phyloP scores from a whole-genome alignment of 2,329 filamentous ascomycete species.

The Pyrenophora graminea region DNA sequence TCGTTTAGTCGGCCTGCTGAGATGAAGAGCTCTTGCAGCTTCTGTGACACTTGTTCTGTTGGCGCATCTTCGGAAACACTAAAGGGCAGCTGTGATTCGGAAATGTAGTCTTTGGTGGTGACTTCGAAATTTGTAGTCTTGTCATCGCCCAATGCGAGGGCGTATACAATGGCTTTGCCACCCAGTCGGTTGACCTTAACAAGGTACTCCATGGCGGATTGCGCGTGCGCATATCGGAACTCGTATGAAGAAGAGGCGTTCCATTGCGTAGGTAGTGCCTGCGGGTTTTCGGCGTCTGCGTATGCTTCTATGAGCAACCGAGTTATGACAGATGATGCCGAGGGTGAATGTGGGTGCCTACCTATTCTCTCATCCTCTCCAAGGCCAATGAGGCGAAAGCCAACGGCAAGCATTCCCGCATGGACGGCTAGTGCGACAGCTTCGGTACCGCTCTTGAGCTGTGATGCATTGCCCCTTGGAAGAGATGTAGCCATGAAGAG shows the following conservation, averaged over 20 bases:
- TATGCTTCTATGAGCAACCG: conserved; percentile 55
- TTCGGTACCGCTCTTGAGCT: conserved; percentile 73
- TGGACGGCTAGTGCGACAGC: conserved; percentile 83
- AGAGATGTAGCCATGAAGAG: conserved; percentile 51
- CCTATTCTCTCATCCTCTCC: conserved; percentile 77
- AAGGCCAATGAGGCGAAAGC: conserved; percentile 82
- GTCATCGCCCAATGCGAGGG: conserved; percentile 78
- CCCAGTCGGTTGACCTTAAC: conserved; percentile 82
- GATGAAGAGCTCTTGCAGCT: conserved; percentile 68
- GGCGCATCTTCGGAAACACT: conserved; percentile 55
- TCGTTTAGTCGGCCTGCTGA: conserved; percentile 69
- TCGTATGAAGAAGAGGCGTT: conserved; percentile 73
- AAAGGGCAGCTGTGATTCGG: conserved; percentile 61
- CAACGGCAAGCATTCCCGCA: conserved; percentile 77
- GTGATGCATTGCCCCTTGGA: conserved; percentile 44
- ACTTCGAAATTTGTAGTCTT: conserved; percentile 79
- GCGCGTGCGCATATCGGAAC: conserved; percentile 84
- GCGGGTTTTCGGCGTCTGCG: conserved; percentile 60
- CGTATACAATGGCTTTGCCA: conserved; percentile 80
- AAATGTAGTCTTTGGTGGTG: conserved; percentile 74
- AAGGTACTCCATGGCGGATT: conserved; percentile 83
- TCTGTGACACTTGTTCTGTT: conserved; percentile 50
- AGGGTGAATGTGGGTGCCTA: conserved; percentile 44
- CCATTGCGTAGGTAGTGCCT: conserved; percentile 76
- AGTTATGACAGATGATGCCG: conserved; percentile 19